phyloP scores from a whole-genome alignment of 495 filamentous ascomycete genomes.

The Talaromyces thailandensis region DNA sequence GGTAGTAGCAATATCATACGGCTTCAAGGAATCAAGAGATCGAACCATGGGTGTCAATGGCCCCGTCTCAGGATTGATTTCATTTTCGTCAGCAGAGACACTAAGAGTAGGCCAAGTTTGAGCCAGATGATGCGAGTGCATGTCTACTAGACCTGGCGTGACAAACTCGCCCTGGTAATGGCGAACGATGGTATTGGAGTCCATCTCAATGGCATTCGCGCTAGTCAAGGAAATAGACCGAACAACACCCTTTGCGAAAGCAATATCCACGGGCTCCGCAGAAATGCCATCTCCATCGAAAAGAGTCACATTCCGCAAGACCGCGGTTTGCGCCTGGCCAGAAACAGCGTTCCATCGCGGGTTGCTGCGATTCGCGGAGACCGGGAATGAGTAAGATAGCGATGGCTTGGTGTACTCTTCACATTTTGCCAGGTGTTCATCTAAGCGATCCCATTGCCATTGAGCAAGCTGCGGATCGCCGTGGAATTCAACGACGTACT shows the following conservation, averaged over 20 bases:
- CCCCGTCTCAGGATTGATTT: slow-evolving; percentile 12
- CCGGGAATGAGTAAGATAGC: background rate
- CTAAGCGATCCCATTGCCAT: slow-evolving; percentile 2
- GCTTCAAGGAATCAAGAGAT: slow-evolving; percentile 47
- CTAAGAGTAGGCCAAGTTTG: slow-evolving; percentile 15
- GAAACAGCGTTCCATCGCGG: slow-evolving; percentile 7
- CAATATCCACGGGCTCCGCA: slow-evolving; percentile 2
- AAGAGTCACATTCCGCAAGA: slow-evolving; percentile 8
- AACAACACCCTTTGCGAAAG: slow-evolving; percentile 6
- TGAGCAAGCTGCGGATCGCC: slow-evolving; percentile 1
- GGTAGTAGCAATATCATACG: slow-evolving; percentile 44
- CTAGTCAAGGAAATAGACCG: background rate
- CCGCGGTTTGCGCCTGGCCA: slow-evolving; percentile 1
- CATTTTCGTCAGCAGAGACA: slow-evolving; percentile 15
- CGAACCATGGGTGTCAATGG: slow-evolving; percentile 48
- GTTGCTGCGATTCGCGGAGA: slow-evolving; percentile 1
- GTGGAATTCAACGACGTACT: slow-evolving; percentile 6
- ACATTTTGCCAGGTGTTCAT: background rate
- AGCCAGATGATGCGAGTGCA: slow-evolving; percentile 48
- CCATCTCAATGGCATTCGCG: background rate
- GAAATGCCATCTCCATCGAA: slow-evolving; percentile 4
- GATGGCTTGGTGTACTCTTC: background rate
- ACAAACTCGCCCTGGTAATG: slow-evolving; percentile 39
- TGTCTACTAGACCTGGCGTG: slow-evolving; percentile 56
- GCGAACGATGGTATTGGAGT: slow-evolving; percentile 4